Evolutionary conservation across 78 protist species (phyloP), one percentile per base, ranked within the genome.

Genomic region (Pigoraptor vietnamica): DNA sequence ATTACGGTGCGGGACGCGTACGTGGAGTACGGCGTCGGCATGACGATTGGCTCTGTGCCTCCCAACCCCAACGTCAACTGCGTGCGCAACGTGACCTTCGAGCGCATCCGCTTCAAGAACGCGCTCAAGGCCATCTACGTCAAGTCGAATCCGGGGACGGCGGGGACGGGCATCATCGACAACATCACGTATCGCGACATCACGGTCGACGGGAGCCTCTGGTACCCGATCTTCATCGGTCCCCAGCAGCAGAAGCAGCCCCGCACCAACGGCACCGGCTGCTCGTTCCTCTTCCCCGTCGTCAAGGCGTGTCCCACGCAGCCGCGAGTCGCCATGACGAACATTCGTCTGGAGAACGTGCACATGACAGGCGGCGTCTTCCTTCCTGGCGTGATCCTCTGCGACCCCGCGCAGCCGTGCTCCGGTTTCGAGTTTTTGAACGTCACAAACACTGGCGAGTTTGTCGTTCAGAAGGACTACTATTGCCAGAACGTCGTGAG

Each of bases 191-290:
- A 89, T 55, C 29, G 48, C 40, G 38, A 89, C 40, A 1, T 89
- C 2, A 1, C 2, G 2, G 67, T 48, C 29, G 67, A 48, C 6
- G 67, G 67, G 29, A 48, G 86, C 86, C 33, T 81, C 33, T 23
- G 36, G 24, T 89, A 38, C 79, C 90, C 56, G n/a, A 38, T 89
- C 24, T 39, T 2, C 67, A 48, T 89, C 29, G 91, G 91, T 0
- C 91, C 91, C 24, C 91, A 89, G 86, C 91, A 89, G 86, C 91
- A 89, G 40, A 25, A 89, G 40, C 91, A 89, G 32, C 91, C 91
- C 2, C 37, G 36, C 39, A 0, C 39, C 10, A 0, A 2, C 19
- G 82, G 82, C n/a, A 21, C 91, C 24, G 38, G 91, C 40, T 89
- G 67, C n/a, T 48, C 67, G 67, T 29, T 89, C 35, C 1, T 89